These are phyloP conservation scores for Pseudopediastrum boryanum DNA, from an alignment of 139 green algal genomes.

Conservation along the genomic window DNA sequence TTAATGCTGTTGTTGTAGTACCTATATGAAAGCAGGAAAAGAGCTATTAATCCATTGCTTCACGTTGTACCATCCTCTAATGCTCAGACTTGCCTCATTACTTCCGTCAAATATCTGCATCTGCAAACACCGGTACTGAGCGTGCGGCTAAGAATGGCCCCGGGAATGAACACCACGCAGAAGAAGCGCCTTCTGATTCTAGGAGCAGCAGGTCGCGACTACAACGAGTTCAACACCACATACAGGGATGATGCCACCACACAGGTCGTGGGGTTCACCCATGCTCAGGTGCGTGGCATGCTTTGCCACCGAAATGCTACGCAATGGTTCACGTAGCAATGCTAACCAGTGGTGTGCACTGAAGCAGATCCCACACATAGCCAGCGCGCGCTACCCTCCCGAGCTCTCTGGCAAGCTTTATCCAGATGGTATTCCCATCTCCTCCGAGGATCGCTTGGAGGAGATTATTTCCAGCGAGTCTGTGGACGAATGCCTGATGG, in stretches of 20 bases:
- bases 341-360: neutral
- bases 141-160: no score
- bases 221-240: constrained; percentile 51
- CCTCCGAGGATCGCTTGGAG: constrained; percentile 5
- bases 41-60: no score
- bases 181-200: constrained; percentile 29
- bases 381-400: constrained; percentile 28
- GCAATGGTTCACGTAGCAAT: neutral
- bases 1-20: no score
- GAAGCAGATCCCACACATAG: constrained; percentile 55
- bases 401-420: constrained; percentile 34
- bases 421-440: constrained; percentile 44
- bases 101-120: no score
- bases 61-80: no score
- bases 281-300: constrained; percentile 46
- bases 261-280: constrained; percentile 49
- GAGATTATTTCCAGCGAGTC: neutral
- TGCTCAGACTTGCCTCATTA: no score
- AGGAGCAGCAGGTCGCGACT: constrained; percentile 47
- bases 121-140: no score
- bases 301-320: neutral
- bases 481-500: constrained; percentile 2
- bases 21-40: no score
- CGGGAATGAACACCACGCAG: no score
- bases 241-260: constrained; percentile 11